phyloP scores from a whole-genome alignment of 192 early-diverging fungal genomes.

The Dimargaris cristalligena region DNA sequence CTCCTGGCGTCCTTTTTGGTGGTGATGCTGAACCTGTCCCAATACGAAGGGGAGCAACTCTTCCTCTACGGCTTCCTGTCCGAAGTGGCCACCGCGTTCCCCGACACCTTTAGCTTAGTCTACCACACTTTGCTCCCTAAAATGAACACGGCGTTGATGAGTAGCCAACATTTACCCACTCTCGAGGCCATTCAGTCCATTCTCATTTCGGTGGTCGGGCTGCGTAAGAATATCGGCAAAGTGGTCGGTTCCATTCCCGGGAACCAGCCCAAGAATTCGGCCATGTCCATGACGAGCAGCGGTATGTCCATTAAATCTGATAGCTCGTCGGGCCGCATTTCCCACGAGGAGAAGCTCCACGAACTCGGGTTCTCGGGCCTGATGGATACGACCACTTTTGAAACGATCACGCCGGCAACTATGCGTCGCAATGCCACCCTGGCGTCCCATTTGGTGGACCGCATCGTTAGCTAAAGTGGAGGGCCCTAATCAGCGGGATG shows the following conservation, averaged over 20 bases:
- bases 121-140: slow-evolving; percentile 55
- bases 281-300: slow-evolving; percentile 17
- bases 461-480: slow-evolving; percentile 3
- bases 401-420: not conserved
- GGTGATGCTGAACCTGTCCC: slow-evolving; percentile 50
- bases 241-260: slow-evolving; percentile 16
- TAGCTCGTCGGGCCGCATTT: not conserved
- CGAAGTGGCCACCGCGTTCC: slow-evolving; percentile 49
- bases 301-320: slow-evolving; percentile 14
- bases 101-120: slow-evolving; percentile 57
- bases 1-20: slow-evolving; percentile 48
- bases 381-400: slow-evolving; percentile 3
- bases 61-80: slow-evolving; percentile 63
- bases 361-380: slow-evolving; percentile 4
- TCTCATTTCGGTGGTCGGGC: slow-evolving; percentile 40
- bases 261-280: slow-evolving; percentile 28
- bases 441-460: slow-evolving; percentile 3
- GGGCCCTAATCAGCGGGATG: not conserved
- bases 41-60: slow-evolving; percentile 50
- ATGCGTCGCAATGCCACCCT: not conserved
- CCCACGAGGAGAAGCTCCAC: slow-evolving; percentile 21
- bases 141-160: slow-evolving; percentile 52
- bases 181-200: slow-evolving; percentile 58
- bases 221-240: slow-evolving; percentile 8
- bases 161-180: slow-evolving; percentile 40